Conservation (phyloP, 139 green algal species). For the Pleodorina starrii region DNA sequence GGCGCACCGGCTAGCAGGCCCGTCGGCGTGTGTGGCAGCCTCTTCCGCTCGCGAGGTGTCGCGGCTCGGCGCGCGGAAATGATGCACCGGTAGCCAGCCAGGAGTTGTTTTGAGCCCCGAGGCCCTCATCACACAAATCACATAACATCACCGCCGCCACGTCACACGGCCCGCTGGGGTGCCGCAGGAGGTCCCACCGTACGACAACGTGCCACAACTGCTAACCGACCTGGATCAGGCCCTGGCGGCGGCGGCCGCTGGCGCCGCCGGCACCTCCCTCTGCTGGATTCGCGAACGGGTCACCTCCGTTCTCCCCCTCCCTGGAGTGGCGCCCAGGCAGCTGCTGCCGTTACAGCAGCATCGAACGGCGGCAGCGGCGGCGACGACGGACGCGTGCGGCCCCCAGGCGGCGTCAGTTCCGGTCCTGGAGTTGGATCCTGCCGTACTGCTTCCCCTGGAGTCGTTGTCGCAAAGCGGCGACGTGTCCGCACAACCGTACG, state of each 20-base stretch:
- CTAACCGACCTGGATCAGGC: constrained; percentile 38
- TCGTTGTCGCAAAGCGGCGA: background rate
- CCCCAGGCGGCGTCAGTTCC: background rate
- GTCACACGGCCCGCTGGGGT: no score
- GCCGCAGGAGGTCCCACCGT: constrained; percentile 34
- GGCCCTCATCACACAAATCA: no score
- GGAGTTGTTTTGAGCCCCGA: no score
- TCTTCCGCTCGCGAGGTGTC: no score
- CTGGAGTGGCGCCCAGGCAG: background rate
- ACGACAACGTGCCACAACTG: constrained; percentile 32
- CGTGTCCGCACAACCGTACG: constrained; percentile 24
- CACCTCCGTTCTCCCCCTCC: constrained; percentile 12
- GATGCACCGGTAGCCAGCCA: no score
- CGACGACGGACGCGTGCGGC: background rate
- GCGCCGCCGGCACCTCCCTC: background rate
- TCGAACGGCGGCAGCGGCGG: background rate
- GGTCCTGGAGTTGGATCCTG: constrained; percentile 19
- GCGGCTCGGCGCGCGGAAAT: no score
- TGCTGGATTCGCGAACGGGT: constrained; percentile 27
- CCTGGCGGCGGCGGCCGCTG: background rate
- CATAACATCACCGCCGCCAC: no score
- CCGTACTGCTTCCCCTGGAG: constrained; percentile 30
- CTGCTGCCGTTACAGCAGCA: constrained; percentile 30
- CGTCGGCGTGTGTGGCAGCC: no score
- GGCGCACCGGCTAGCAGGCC: no score